Evolutionary conservation across 306 rosid species (phyloP).

Genomic region (Dalbergia cultrata): DNA sequence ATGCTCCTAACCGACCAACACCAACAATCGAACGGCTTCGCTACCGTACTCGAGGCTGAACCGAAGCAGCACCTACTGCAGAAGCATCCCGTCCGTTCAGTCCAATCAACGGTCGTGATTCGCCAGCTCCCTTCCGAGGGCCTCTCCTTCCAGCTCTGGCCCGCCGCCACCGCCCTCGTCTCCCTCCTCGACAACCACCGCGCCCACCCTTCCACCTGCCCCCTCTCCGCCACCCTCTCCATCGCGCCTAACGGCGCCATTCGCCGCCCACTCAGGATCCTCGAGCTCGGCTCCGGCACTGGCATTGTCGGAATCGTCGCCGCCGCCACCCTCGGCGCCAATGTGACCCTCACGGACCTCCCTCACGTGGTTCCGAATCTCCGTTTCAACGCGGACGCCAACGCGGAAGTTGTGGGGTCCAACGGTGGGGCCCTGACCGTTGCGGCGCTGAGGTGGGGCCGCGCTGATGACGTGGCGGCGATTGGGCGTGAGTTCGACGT

Average conservation of each 20-base stretch:
- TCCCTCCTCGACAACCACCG: conserved; percentile 78
- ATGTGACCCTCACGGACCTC: conserved; percentile 86
- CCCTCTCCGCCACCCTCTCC: conserved; percentile 64
- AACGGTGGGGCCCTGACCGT: conserved; percentile 66
- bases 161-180: conserved; percentile 88
- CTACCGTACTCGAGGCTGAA: conserved; percentile 9
- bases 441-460: conserved; percentile 83
- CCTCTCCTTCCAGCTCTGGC: conserved; percentile 96
- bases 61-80: conserved; percentile 46
- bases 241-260: conserved; percentile 8
- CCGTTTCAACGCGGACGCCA: conserved; percentile 72
- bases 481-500: conserved; percentile 76
- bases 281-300: conserved; percentile 96
- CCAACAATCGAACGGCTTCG: background rate
- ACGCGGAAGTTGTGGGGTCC: conserved; percentile 54
- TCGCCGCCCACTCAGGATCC: conserved; percentile 54
- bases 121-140: conserved; percentile 89
- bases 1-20: conserved; percentile 35
- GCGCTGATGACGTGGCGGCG: conserved; percentile 61
- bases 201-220: conserved; percentile 57
- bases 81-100: conserved; percentile 66
- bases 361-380: conserved; percentile 82
- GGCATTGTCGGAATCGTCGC: conserved; percentile 93
- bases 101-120: conserved; percentile 63
- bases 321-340: conserved; percentile 69